These are phyloP conservation scores for Lasiosphaeria miniovina DNA, from an alignment of 495 filamentous ascomycete species.

Conservation along the genomic window DNA sequence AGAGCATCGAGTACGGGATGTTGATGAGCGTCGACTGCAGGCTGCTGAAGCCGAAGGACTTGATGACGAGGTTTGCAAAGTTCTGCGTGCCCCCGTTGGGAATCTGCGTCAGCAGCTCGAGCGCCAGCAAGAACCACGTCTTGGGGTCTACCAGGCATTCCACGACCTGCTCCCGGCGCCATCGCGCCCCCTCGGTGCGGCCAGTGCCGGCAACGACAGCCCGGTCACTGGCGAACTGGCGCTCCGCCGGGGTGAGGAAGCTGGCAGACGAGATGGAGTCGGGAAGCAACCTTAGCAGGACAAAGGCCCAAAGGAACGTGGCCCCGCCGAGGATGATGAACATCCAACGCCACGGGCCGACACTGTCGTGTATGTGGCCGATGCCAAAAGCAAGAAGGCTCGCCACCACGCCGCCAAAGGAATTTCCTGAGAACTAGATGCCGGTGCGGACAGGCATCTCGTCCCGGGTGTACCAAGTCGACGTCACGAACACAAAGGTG, in stretches of 20 bases:
- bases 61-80: slow-evolving; percentile 42
- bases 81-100: slow-evolving; percentile 45
- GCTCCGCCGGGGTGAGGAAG: slow-evolving; percentile 51
- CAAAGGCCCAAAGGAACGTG: slow-evolving; percentile 48
- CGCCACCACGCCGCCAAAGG: slow-evolving; percentile 59
- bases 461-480: slow-evolving; percentile 59
- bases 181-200: slow-evolving; percentile 30
- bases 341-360: slow-evolving; percentile 64
- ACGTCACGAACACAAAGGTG: slow-evolving; percentile 51
- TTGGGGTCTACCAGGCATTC: slow-evolving; percentile 43
- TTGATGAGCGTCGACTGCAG: slow-evolving; percentile 23
- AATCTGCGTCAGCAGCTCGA: slow-evolving; percentile 41
- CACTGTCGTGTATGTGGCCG: slow-evolving; percentile 53
- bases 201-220: slow-evolving; percentile 40
- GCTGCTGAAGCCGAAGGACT: slow-evolving; percentile 39
- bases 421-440: slow-evolving; percentile 63
- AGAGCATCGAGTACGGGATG: slow-evolving; percentile 6
- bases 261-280: slow-evolving; percentile 50
- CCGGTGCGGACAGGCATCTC: slow-evolving; percentile 60
- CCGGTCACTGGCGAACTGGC: slow-evolving; percentile 37
- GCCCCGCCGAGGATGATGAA: slow-evolving; percentile 54
- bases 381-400: slow-evolving; percentile 59
- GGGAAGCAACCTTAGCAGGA: slow-evolving; percentile 47
- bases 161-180: slow-evolving; percentile 34
- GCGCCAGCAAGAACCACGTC: slow-evolving; percentile 40